Evolutionary conservation across 768 basidiomycete genomes (phyloP), one percentile per base, ranked within the genome.

Genomic region (Lactarius tabidus): DNA sequence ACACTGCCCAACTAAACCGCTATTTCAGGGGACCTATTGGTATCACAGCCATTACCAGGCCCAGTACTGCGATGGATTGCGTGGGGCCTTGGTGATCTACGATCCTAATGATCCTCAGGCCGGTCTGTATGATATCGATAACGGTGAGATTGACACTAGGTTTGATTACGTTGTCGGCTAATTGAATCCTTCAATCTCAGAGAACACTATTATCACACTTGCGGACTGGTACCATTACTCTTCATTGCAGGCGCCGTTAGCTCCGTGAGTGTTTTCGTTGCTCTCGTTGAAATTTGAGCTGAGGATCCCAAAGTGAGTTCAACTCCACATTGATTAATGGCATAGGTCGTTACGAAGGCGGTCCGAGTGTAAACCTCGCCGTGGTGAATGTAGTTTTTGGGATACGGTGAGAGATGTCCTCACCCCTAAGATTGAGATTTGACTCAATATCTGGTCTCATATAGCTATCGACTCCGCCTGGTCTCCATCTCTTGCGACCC

Each of bases 21-120:
- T 36, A 12, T 33, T 4, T 33, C 33, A 33, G 33, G 33, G 33
- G 8, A 33, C 73, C 9, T 77, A 57, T 62, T 77, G 77, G 77
- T 82, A 81, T 52, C 81, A 82, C 62, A 78, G 78, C n/a, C 81
- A 82, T 64, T 68, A 76, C 36, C 67, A 61, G 7, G 66, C 72
- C 15, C 80, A 81, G 67, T 76, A 76, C 54, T 80, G 80, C 45
- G 80, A 81, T 39, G 80, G 80, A 8, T 67, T 81, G 38, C 74
- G 80, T 36, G 80, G 80, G 2, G 65, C 73, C 6, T 36, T 77
- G 17, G 69, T 76, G 18, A 65, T 76, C 2, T 74, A 75, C 23
- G 76, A 77, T 60, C 74, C 71, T 1, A 2, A 72, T 4, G 76
- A 77, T 62, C 74, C 75, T 12, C 68, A 74, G 9, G 45, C 5